Conservation (phyloP, 2,329 filamentous ascomycete genomes). For the Malbranchea zuffiana region DNA sequence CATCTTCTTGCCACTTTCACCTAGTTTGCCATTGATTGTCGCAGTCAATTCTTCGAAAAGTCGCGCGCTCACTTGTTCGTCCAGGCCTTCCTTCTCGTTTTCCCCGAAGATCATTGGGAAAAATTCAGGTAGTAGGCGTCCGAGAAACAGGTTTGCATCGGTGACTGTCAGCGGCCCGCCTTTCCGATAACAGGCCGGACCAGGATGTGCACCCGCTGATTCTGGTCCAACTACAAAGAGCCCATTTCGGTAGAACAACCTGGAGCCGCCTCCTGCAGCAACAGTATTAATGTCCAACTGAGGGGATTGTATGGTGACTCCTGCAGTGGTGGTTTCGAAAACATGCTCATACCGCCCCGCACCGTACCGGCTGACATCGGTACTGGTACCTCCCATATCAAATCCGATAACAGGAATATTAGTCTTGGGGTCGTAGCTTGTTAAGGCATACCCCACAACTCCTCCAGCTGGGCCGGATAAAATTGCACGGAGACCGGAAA, state of each 20-base stretch:
- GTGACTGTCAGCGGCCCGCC: slow-evolving; percentile 85
- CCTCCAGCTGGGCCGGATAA: slow-evolving; percentile 85
- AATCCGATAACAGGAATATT: slow-evolving; percentile 80
- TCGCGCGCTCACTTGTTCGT: slow-evolving; percentile 58
- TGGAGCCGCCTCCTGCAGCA: slow-evolving; percentile 72
- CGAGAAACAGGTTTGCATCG: slow-evolving; percentile 79
- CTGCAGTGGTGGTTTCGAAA: slow-evolving; percentile 82
- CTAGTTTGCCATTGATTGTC: slow-evolving; percentile 62
- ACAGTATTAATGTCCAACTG: slow-evolving; percentile 89
- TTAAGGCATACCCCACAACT: slow-evolving; percentile 82
- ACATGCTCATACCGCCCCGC: slow-evolving; percentile 80
- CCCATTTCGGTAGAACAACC: slow-evolving; percentile 51
- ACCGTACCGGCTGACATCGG: slow-evolving; percentile 76
- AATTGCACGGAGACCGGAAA: slow-evolving; percentile 76
- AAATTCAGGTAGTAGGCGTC: slow-evolving; percentile 73
- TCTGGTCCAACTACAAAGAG: slow-evolving; percentile 85
- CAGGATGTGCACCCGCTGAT: slow-evolving; percentile 78
- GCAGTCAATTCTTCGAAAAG: slow-evolving; percentile 63
- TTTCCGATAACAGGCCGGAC: slow-evolving; percentile 83
- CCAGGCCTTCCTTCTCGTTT: slow-evolving; percentile 67
- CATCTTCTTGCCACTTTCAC: slow-evolving; percentile 46
- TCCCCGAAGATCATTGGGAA: slow-evolving; percentile 89
- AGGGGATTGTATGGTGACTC: slow-evolving; percentile 78
- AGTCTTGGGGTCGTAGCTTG: slow-evolving; percentile 69
- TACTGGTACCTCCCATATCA: slow-evolving; percentile 86